These are phyloP conservation scores for Auricularia sp. DNA, from an alignment of 768 basidiomycete genomes.

Conservation along the genomic window DNA sequence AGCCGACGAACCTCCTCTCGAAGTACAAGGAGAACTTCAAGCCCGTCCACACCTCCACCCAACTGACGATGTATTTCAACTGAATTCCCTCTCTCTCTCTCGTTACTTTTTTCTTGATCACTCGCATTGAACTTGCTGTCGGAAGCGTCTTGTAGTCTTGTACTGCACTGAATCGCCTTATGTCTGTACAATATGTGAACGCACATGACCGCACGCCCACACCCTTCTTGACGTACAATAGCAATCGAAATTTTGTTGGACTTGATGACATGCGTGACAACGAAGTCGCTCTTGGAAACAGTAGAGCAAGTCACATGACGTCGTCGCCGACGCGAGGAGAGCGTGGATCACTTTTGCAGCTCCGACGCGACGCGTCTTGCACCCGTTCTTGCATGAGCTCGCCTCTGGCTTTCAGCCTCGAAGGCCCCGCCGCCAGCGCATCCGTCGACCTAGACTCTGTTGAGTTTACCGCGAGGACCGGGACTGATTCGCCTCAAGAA, in stretches of 20 bases:
- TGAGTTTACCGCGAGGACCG: not conserved
- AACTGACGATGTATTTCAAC: constrained; percentile 1
- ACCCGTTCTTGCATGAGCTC: not conserved
- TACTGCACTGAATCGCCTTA: too few relatives aligned
- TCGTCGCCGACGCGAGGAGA: not conserved
- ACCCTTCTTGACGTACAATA: too few relatives aligned
- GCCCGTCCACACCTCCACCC: not conserved
- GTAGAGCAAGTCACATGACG: not conserved
- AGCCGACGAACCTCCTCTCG: not conserved
- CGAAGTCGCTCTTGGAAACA: too few relatives aligned
- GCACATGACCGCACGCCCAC: too few relatives aligned
- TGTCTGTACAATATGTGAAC: too few relatives aligned
- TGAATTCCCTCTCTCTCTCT: not conserved
- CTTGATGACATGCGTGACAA: too few relatives aligned
- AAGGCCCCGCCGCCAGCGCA: not conserved
- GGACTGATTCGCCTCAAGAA: not conserved
- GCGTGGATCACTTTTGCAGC: not conserved
- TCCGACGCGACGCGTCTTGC: not conserved
- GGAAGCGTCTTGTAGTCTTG: not conserved
- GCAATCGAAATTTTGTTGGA: too few relatives aligned
- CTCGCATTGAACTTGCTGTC: not conserved
- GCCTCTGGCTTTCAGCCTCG: not conserved
- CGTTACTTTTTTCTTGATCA: not conserved
- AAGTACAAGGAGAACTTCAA: not conserved
- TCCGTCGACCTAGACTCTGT: not conserved